Conservation (phyloP, 345 rosid genomes). For the Kandelia obovata region DNA sequence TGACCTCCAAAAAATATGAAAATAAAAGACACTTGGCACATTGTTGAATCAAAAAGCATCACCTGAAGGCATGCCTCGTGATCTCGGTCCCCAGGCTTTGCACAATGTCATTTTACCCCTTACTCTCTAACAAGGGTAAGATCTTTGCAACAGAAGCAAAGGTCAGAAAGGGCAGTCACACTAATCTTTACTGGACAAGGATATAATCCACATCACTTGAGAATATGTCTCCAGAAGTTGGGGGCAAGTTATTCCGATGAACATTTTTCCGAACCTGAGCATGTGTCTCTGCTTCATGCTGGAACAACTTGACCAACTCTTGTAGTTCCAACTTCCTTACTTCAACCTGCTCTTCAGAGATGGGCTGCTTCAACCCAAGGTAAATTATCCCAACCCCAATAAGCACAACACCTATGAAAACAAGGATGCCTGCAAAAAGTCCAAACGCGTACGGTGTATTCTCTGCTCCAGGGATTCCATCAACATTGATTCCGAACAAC, state of each 20-base stretch:
- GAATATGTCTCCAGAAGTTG: slow-evolving; percentile 67
- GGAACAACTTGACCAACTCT: slow-evolving; percentile 79
- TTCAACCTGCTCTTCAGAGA: slow-evolving; percentile 59
- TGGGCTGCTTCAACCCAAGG: slow-evolving; percentile 71
- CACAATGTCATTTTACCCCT: no score
- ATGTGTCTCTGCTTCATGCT: slow-evolving; percentile 97
- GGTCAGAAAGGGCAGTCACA: no score
- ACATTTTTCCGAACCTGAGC: slow-evolving; percentile 59
- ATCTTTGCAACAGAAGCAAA: no score
- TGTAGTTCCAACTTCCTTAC: slow-evolving; percentile 76
- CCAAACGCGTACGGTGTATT: slow-evolving; percentile 86
- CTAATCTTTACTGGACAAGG: slow-evolving; percentile 42
- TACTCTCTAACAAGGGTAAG: no score
- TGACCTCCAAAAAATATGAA: no score
- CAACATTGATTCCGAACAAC: slow-evolving; percentile 95
- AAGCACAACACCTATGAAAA: slow-evolving; percentile 50
- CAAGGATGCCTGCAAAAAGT: slow-evolving; percentile 55
- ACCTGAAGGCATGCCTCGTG: no score
- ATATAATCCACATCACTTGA: slow-evolving; percentile 46
- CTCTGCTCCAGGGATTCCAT: slow-evolving; percentile 81
- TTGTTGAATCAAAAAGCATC: no score
- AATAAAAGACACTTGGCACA: no score
- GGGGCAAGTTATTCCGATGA: slow-evolving; percentile 56
- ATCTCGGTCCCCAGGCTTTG: no score
- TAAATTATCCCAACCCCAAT: slow-evolving; percentile 64